Base-by-base conservation (phyloP, 768 basidiomycete genomes). In the Antrodiella citrinella region DNA sequence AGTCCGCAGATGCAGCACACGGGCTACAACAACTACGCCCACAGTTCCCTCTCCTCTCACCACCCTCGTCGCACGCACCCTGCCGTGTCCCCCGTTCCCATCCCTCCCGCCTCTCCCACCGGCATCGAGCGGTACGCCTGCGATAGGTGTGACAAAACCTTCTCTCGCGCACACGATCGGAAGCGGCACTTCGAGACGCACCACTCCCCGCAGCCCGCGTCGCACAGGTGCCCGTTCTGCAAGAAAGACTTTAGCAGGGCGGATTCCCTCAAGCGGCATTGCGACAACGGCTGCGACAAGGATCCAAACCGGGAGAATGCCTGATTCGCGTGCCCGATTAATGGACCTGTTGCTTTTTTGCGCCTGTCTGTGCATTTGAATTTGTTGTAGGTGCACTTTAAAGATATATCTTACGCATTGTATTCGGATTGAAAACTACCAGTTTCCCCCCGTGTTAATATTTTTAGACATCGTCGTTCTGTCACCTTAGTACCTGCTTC, bases 111-210 rank as follows among this genome's bases (percentile, higher is more conserved):
- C 22, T 55, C 62, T 20, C 53, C 59, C 7, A 49, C 59, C 48
- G 66, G 72, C 44, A 75, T 74, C 45, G 85, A 87, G 60, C 78
- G 84, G 35, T 86, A 75, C 68, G 72, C 75, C 50, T 90, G 87
- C 68, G 78, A 84, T 51, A 75, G 77, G 56, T 90, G 87, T 64
- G 81, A 81, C 47, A 84, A 84, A 66, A 83, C 85, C 21, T 90
- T 90, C 64, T 86, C 85, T 26, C 78, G 87, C 54, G 75, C 82
- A 51, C 86, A 89, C 65, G 87, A 91, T 67, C 78, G 84, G 56
- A 86, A 89, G 67, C 77, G 87, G 54, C 87, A 91, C 67, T 78
- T 79, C 57, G 86, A 88, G 65, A 86, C 82, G 13, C 82, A 86
- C 58, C 86, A 89, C 59, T 72, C 80, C 41, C 62, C 80, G 26